A percentile compares a stretch with the other conserved stretches of the same genome.
These are phyloP conservation scores for Nitzschia sp. DNA, from an alignment of 108 stramenopile genomes.

Conservation along the genomic window DNA sequence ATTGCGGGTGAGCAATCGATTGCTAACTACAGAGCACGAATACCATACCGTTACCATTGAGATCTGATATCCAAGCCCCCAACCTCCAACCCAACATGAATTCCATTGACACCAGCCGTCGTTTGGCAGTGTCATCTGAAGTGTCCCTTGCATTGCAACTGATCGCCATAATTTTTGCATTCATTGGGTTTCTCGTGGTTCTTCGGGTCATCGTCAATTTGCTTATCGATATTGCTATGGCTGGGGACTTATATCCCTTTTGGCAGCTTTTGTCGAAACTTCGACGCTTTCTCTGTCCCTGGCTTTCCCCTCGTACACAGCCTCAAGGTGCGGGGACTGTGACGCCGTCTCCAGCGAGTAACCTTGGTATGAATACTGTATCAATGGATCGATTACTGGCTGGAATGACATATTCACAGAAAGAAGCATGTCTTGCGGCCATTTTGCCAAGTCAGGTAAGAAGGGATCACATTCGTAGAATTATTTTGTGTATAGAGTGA, in stretches of 20 bases:
- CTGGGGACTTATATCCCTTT: slow-evolving; percentile 7
- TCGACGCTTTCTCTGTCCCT: slow-evolving; percentile 13
- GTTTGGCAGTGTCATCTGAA: too few species aligned
- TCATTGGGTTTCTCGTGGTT: slow-evolving; percentile 10
- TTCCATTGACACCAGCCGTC: too few species aligned
- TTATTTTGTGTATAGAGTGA: neutral
- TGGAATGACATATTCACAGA: slow-evolving; percentile 7
- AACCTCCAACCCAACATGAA: too few species aligned
- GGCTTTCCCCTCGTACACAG: slow-evolving; percentile 17
- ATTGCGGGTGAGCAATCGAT: too few species aligned
- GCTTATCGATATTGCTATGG: slow-evolving; percentile 10
- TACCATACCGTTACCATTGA: too few species aligned
- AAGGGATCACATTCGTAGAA: neutral
- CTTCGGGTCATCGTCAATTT: slow-evolving; percentile 4
- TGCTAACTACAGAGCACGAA: too few species aligned
- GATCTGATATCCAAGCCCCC: too few species aligned
- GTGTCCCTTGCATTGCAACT: neutral
- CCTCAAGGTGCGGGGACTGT: slow-evolving; percentile 1
- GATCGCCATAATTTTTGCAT: neutral
- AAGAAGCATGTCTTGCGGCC: neutral
- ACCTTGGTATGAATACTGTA: neutral
- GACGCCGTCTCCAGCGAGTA: neutral
- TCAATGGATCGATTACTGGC: slow-evolving; percentile 11
- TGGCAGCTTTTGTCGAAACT: slow-evolving; percentile 2
- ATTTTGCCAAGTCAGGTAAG: slow-evolving; percentile 11